Base-by-base conservation (phyloP, 2,329 filamentous ascomycete species). In the Colletotrichum sp. region DNA sequence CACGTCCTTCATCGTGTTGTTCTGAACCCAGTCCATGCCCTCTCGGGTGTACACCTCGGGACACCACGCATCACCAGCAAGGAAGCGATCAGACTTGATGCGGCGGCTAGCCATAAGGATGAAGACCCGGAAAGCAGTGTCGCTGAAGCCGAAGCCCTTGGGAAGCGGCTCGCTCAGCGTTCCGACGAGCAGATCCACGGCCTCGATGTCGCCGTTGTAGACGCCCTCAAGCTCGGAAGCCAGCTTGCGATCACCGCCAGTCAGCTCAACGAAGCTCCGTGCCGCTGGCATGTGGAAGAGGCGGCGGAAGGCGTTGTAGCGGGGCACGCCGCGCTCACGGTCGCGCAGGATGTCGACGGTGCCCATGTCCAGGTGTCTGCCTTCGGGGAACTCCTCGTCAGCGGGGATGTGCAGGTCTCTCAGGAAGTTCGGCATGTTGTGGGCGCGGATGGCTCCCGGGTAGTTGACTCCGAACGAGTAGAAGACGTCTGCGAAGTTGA, bases 381-480 rank as follows among this genome's bases (percentile, higher is more conserved):
- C 85, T 67, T 88, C 86, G 0, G 87, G 86, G 2, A 69, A 69
- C 15, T 60, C 21, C 34, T 61, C 55, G 24, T 61, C 67, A 21
- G 30, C 67, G 2, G 67, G 67, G 16, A 83, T 84, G 18, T 80
- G 78, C 2, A 88, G 79, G 64, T 85, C 80, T 26, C 85, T 84
- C 12, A 88, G 79, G 79, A 88, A 85, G 67, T 82, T 61, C 28
- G 77, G 77, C 30, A 59, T 72, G 78, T 82, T 82, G 77, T 80
- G 74, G 67, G 79, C 80, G n/a, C 80, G 87, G 66, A 88, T 85
- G 9, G 87, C 86, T 64, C 87, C 87, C 1, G 87, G 87, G 75
- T 86, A 86, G 79, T 87, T 87, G 79, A 88, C 85, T 30, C 87
- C 87, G 74, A 88, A 88, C 28, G 84, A 85, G 79, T 88, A 88